Percentiles rank a stretch among this genome's conserved stretches.
Conservation (phyloP, 1,284 basidiomycete species). For the Ustilago loliicola region DNA sequence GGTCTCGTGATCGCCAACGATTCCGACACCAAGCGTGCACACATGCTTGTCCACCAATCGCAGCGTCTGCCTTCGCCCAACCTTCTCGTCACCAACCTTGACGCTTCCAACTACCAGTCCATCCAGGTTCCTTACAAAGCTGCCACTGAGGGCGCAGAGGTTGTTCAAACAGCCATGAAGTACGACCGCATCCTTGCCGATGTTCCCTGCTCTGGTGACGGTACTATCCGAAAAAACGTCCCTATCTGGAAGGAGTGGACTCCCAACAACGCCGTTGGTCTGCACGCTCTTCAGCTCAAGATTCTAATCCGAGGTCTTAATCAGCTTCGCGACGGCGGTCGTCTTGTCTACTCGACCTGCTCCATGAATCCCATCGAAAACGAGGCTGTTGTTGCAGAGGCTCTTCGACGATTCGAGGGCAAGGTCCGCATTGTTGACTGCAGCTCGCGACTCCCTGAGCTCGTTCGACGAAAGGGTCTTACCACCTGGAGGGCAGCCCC, state of each 20-base stretch:
- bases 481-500: conserved; percentile 67
- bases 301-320: conserved; percentile 93
- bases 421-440: conserved; percentile 88
- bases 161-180: conserved; percentile 74
- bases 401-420: conserved; percentile 68
- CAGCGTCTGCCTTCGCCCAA: conserved; percentile 91
- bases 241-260: conserved; percentile 96
- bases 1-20: conserved; percentile 91
- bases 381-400: conserved; percentile 93
- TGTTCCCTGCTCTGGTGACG: conserved; percentile 97
- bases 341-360: conserved; percentile 97
- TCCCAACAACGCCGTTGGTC: conserved; percentile 86
- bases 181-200: conserved; percentile 97
- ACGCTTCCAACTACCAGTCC: conserved; percentile 85
- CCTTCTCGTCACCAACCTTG: conserved; percentile 94
- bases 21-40: conserved; percentile 91
- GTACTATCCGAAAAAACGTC: conserved; percentile 92
- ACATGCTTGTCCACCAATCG: conserved; percentile 98
- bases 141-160: conserved; percentile 32
- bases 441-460: conserved; percentile 78
- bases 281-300: conserved; percentile 92
- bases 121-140: conserved; percentile 63
- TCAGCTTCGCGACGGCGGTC: conserved; percentile 85
- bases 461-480: conserved; percentile 76
- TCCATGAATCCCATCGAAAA: conserved; percentile 98